Base-by-base conservation (phyloP, 2,329 filamentous ascomycete species). In the Epichloe bromicola region DNA sequence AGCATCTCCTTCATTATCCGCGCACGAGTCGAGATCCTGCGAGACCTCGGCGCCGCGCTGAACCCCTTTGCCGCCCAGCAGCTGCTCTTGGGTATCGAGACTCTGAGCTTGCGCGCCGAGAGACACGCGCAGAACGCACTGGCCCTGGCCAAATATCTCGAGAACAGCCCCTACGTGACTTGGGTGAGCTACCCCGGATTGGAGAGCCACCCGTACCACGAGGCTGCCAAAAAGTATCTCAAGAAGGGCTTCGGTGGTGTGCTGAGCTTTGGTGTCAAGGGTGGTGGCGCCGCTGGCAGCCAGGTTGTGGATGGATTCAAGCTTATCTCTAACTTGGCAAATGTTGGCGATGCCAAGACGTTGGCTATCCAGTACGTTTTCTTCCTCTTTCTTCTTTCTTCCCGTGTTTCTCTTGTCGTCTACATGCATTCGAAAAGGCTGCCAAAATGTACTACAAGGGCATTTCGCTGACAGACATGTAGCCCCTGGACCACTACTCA, bases 151-250 rank as follows among this genome's bases (percentile, higher is more conserved):
- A 74, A 76, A 62, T 94, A 89, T 81, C 75, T 97, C 42, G 83
- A 94, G 74, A 79, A 78, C 63, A 91, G 88, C 71, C 75, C 83
- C 49, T 80, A 93, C 62, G 90, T 97, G 46, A 78, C 78, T 60
- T 98, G 91, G 91, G 91, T 97, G 11, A 93, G 86, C 38, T 97
- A 97, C 68, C 90, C 87, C 0, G 93, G 93, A 19, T 76, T 97
- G 4, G 78, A 84, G 69, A 87, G 75, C 72, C 93, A 97, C 67
- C 75, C 79, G 12, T 88, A 81, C 61, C 87, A 97, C 68, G 78
- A 78, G 62, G 67, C 82, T 3, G 93, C 91, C 40, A 91, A 90
- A 76, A 88, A 83, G 71, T 97, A 96, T 67, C 78, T 97, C 50
- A 79, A 78, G 61, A 78, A 84, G 55, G 91, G 91, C 7, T 93